Evolutionary conservation across 2,329 filamentous ascomycete species (phyloP).

Genomic region (Diatrype stigma): DNA sequence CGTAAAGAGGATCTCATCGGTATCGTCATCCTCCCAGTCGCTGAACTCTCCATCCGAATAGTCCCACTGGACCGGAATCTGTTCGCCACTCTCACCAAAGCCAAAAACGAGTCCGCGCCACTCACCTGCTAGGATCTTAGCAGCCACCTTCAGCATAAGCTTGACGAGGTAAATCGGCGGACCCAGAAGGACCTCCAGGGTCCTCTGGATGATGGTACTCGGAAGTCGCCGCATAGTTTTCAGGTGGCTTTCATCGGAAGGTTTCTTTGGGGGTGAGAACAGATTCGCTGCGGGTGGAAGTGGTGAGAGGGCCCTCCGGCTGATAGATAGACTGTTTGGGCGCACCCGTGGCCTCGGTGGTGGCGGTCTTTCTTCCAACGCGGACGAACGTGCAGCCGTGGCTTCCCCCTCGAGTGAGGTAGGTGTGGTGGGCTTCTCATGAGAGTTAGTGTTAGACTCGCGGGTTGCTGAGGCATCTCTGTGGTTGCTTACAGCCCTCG

Average conservation of each 20-base stretch:
- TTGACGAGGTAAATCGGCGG: slow-evolving; percentile 76
- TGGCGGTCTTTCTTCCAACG: slow-evolving; percentile 32
- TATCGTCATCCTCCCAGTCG: slow-evolving; percentile 55
- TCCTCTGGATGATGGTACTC: slow-evolving; percentile 68
- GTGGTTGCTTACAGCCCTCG: slow-evolving; percentile 21
- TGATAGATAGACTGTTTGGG: slow-evolving; percentile 44
- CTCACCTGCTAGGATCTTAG: slow-evolving; percentile 63
- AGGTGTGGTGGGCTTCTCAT: slow-evolving; percentile 3
- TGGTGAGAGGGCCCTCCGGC: slow-evolving; percentile 58
- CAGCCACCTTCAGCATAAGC: slow-evolving; percentile 77
- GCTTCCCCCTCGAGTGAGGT: slow-evolving; percentile 2
- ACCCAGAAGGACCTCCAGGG: slow-evolving; percentile 69
- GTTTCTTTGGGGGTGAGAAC: slow-evolving; percentile 45
- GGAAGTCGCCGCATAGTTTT: slow-evolving; percentile 50
- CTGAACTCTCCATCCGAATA: slow-evolving; percentile 54
- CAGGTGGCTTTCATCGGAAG: slow-evolving; percentile 35
- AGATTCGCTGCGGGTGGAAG: slow-evolving; percentile 66
- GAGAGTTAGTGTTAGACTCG: slow-evolving; percentile 3
- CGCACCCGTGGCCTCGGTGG: slow-evolving; percentile 52
- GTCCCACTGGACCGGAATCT: slow-evolving; percentile 58
- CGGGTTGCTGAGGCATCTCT: slow-evolving; percentile 19
- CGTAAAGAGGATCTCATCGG: slow-evolving; percentile 27
- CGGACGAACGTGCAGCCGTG: slow-evolving; percentile 16
- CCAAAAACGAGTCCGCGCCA: slow-evolving; percentile 59
- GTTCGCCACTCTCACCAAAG: slow-evolving; percentile 47